A percentile compares a stretch with the other conserved stretches of the same genome.
Conservation (phyloP, 202 grass and related monocot species). For the Hordeum pubiflorum region DNA sequence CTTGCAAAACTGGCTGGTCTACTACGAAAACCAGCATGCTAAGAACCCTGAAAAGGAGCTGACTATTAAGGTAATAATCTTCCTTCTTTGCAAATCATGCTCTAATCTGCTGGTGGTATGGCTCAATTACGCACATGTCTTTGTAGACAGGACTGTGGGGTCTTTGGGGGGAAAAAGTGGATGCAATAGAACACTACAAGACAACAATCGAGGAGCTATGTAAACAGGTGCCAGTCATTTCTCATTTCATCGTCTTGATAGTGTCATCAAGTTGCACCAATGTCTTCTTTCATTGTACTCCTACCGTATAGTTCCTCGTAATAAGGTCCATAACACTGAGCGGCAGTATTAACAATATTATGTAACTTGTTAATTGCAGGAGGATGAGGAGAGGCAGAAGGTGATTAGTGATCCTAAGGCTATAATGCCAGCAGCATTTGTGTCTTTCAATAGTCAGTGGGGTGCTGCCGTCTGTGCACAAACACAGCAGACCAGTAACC, state of each 20-base stretch:
- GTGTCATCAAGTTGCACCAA: not conserved
- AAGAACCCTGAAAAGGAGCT: conserved; percentile 46
- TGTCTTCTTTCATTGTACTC: not conserved
- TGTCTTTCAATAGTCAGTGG: conserved; percentile 90
- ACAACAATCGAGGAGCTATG: conserved; percentile 53
- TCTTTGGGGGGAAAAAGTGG: conserved; percentile 69
- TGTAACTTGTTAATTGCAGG: conserved; percentile 37
- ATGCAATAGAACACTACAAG: conserved; percentile 71
- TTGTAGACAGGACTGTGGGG: conserved; percentile 92
- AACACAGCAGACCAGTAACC: conserved; percentile 93
- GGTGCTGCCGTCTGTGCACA: conserved; percentile 93
- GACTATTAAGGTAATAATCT: conserved; percentile 55
- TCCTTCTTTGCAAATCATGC: not conserved
- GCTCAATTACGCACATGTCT: conserved; percentile 18
- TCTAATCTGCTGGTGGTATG: not conserved
- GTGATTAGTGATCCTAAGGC: conserved; percentile 51
- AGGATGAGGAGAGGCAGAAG: conserved; percentile 72
- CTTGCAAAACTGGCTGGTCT: conserved; percentile 88
- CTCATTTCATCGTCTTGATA: conserved; percentile 9
- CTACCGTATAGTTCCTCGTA: not conserved
- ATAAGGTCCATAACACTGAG: not conserved
- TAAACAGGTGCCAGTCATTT: conserved; percentile 58
- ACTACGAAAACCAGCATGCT: conserved; percentile 69
- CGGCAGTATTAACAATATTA: not conserved
- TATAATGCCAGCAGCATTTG: conserved; percentile 87